phyloP scores from a whole-genome alignment of 2,329 filamentous ascomycete genomes.

The Alternaria gansuensis region DNA sequence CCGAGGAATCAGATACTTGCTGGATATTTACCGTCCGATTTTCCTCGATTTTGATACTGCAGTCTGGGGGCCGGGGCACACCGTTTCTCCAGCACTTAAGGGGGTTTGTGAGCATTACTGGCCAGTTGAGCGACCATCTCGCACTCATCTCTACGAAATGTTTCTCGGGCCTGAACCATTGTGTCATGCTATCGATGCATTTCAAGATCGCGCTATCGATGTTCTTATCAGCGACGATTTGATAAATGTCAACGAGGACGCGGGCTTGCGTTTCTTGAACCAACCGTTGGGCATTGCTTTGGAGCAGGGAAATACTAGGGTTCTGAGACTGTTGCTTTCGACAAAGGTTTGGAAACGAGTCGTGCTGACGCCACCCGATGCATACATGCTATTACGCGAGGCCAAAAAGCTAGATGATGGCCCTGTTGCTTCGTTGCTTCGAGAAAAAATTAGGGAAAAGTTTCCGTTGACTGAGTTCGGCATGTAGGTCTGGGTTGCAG shows the following conservation, averaged over 20 bases:
- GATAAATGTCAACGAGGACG: neutral
- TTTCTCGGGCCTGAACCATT: neutral
- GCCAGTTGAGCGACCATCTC: too few species aligned
- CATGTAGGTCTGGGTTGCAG: too few species aligned
- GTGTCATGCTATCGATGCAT: neutral
- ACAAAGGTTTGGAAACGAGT: neutral
- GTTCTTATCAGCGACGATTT: neutral
- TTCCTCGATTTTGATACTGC: too few species aligned
- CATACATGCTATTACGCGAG: neutral
- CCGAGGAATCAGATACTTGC: too few species aligned
- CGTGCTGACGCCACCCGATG: too few species aligned
- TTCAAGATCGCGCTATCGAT: accelerated
- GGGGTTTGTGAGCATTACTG: neutral
- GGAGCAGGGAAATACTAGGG: neutral
- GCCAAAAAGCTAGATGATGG: neutral
- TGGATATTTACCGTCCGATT: too few species aligned
- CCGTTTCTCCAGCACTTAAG: neutral
- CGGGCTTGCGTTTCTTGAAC: too few species aligned
- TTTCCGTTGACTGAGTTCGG: too few species aligned
- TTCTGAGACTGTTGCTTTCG: neutral
- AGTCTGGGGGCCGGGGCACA: too few species aligned
- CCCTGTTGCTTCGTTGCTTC: neutral
- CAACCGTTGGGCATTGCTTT: too few species aligned
- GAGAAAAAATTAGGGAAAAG: too few species aligned
- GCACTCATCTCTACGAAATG: neutral